These are phyloP conservation scores for Fusarium coffeatum DNA, from an alignment of 2,329 filamentous ascomycete genomes.

Conservation along the genomic window DNA sequence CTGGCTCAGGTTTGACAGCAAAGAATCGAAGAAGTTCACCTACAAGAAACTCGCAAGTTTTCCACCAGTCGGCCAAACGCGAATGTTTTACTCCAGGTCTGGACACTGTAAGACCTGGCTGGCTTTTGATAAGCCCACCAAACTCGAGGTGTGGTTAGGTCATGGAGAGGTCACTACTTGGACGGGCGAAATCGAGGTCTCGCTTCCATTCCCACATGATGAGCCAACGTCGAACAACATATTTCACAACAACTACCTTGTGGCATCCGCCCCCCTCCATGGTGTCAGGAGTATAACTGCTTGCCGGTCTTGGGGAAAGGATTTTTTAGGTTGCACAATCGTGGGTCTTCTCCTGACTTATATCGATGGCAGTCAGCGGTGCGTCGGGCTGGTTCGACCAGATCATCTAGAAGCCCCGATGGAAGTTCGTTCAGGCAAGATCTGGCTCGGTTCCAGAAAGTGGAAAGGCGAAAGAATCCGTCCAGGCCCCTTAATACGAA, in stretches of 20 bases:
- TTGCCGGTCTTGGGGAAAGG: not conserved
- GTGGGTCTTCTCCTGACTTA: not conserved
- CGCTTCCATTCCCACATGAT: not conserved
- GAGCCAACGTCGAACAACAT: too few relatives aligned
- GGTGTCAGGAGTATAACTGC: not conserved
- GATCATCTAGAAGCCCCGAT: not conserved
- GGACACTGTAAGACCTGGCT: accelerated
- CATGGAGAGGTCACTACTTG: accelerated
- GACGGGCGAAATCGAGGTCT: not conserved
- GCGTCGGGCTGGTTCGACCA: not conserved
- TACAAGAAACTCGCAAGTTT: not conserved
- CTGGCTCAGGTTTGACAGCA: too few relatives aligned
- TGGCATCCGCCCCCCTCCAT: not conserved
- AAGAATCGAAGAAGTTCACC: not conserved
- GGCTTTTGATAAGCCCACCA: accelerated
- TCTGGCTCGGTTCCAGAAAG: not conserved
- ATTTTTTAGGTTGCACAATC: not conserved
- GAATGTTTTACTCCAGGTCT: slow-evolving; percentile 1
- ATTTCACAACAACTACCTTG: too few relatives aligned
- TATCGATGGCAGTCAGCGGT: not conserved
- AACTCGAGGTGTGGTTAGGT: accelerated
- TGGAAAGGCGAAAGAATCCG: too few relatives aligned
- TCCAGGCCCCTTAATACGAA: too few relatives aligned
- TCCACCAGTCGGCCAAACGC: accelerated
- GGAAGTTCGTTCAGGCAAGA: not conserved